phyloP scores from a whole-genome alignment of 331 rosid species.

The Quercus phellos region DNA sequence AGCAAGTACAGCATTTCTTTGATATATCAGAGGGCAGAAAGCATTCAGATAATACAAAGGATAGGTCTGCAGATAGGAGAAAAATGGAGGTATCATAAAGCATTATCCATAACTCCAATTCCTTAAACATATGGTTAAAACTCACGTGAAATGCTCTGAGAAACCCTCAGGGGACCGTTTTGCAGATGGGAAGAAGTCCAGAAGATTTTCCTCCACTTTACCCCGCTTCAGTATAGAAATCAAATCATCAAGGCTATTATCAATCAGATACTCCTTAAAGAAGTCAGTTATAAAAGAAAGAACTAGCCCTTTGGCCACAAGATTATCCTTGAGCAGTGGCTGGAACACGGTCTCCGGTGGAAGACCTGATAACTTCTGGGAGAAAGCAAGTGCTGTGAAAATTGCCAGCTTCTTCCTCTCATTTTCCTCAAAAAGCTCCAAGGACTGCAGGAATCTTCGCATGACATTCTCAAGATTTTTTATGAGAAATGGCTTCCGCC shows the following conservation, averaged over 20 bases:
- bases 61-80: neutral
- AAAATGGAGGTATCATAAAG: neutral
- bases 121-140: slow-evolving; percentile 1
- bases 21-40: neutral
- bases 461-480: slow-evolving; percentile 98
- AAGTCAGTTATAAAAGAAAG: slow-evolving; percentile 88
- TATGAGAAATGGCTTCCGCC: slow-evolving; percentile 93
- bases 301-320: slow-evolving; percentile 99
- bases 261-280: slow-evolving; percentile 91
- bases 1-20: neutral
- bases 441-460: slow-evolving; percentile 89
- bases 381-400: slow-evolving; percentile 98
- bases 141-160: slow-evolving; percentile 95
- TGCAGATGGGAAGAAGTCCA: slow-evolving; percentile 81
- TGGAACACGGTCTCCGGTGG: slow-evolving; percentile 98
- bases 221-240: slow-evolving; percentile 95
- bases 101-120: neutral
- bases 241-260: slow-evolving; percentile 96
- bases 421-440: slow-evolving; percentile 98
- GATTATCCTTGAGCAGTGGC: slow-evolving; percentile 97
- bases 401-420: slow-evolving; percentile 98
- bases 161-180: slow-evolving; percentile 79
- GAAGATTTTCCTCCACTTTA: slow-evolving; percentile 89
- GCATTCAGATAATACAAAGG: neutral
- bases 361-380: slow-evolving; percentile 99